Evolutionary conservation across 208 protist species (phyloP), one percentile per base, ranked within the genome.

Genomic region (Trypanosoma vivax): DNA sequence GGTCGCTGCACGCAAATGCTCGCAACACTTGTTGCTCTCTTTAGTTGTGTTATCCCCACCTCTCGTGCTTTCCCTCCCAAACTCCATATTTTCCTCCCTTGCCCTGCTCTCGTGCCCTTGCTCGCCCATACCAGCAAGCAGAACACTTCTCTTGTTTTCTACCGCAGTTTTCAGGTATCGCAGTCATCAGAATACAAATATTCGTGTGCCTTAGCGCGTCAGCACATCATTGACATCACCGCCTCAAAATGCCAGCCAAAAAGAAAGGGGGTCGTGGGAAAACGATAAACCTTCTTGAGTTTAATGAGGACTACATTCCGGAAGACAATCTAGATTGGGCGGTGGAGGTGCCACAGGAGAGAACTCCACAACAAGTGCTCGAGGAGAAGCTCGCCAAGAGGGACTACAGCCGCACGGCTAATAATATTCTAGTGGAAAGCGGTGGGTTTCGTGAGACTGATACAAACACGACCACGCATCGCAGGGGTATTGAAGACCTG

Each of bases 321-420:
- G 85, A 92, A 16, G 69, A 81, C 16, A 79, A 70, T 50, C 74
- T 87, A 41, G 81, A 92, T 56, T 88, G 73, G 76, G 79, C 77
- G 29, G 81, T 80, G 11, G 76, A 89, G 50, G 70, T 72, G 31
- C 84, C 70, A 47, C 69, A 72, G 46, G 76, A 83, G 60, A 74
- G 79, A 64, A 64, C 72, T 43, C 56, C 70, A 49, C 47, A 64
- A n/a, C 63, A 83, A 54, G 62, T 65, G 39, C 30, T 81, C n/a
- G 47, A 60, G 9, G 77, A 83, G 50, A 85, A 86, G 53, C 47
- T 83, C 42, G 72, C 59, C 13, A 73, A 76, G 49, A 34, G 60
- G 14, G 53, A 82, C 43, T 90, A 79, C 71, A 88, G 72, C 53
- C 77, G 79, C 45, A 67, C 60, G 5, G 73, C 68, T 27, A 85